phyloP scores from a whole-genome alignment of 768 basidiomycete species.

The Mycena pura region DNA sequence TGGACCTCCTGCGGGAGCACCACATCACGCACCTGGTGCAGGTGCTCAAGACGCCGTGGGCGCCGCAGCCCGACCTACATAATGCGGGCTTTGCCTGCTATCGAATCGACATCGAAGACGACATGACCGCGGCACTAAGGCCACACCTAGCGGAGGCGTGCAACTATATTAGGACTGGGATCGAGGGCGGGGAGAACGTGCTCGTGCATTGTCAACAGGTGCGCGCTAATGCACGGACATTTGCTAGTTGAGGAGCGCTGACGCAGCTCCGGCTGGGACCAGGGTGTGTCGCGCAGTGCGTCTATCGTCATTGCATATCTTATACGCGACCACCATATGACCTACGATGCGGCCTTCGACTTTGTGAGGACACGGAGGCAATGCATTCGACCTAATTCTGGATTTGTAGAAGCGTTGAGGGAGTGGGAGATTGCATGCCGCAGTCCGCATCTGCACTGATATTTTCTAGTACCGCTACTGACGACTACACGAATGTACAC shows the following conservation, averaged over 20 bases:
- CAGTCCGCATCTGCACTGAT: not conserved
- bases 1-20: constrained; percentile 54
- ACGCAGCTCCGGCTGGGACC: too few relatives aligned
- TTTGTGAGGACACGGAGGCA: constrained; percentile 52
- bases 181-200: constrained; percentile 50
- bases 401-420: constrained; percentile 48
- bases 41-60: constrained; percentile 71
- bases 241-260: not conserved
- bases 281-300: constrained; percentile 61
- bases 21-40: constrained; percentile 68
- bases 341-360: constrained; percentile 54
- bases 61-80: constrained; percentile 45
- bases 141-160: constrained; percentile 57
- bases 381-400: constrained; percentile 59
- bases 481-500: not conserved
- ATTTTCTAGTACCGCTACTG: too few relatives aligned
- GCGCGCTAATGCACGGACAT: too few relatives aligned
- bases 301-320: constrained; percentile 65
- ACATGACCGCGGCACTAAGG: constrained; percentile 49
- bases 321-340: constrained; percentile 56
- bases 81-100: constrained; percentile 35
- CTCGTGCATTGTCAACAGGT: constrained; percentile 66
- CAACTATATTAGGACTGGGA: constrained; percentile 51
- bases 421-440: constrained; percentile 40
- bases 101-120: constrained; percentile 56